Conservation (phyloP, 2,329 filamentous ascomycete species). For the Colletotrichum horii region DNA sequence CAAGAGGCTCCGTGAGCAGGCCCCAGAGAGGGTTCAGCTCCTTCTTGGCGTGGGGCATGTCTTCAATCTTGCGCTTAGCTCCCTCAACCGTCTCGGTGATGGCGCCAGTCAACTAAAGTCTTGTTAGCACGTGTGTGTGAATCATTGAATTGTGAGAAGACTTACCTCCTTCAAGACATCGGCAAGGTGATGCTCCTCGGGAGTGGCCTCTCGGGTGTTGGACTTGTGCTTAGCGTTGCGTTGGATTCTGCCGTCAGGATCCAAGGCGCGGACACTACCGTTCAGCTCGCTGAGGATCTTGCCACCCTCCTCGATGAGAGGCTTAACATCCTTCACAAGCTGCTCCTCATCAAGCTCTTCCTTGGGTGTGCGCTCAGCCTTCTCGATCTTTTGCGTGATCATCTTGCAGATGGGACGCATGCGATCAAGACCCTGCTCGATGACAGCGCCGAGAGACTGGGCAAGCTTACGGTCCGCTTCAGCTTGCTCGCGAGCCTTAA, state of each 20-base stretch:
- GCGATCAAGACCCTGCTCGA: slow-evolving; percentile 81
- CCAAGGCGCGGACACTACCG: slow-evolving; percentile 83
- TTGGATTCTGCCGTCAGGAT: slow-evolving; percentile 86
- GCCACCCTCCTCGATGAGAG: slow-evolving; percentile 85
- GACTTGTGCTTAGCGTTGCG: slow-evolving; percentile 84
- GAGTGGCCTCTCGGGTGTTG: slow-evolving; percentile 75
- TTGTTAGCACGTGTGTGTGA: not conserved
- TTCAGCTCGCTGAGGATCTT: slow-evolving; percentile 87
- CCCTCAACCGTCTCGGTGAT: slow-evolving; percentile 86
- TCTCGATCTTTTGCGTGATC: slow-evolving; percentile 85
- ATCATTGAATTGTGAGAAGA: not conserved
- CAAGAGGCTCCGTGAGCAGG: slow-evolving; percentile 81
- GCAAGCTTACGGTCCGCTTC: slow-evolving; percentile 78
- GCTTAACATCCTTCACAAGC: slow-evolving; percentile 84
- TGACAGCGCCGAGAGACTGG: slow-evolving; percentile 72
- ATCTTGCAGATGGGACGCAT: slow-evolving; percentile 85
- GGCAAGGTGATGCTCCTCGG: slow-evolving; percentile 84
- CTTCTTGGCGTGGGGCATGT: slow-evolving; percentile 95
- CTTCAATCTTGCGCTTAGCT: slow-evolving; percentile 85
- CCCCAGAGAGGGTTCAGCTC: slow-evolving; percentile 90
- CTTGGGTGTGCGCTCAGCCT: slow-evolving; percentile 79
- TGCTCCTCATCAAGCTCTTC: slow-evolving; percentile 91
- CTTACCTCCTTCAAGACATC: slow-evolving; percentile 79
- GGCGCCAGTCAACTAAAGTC: slow-evolving; percentile 70
- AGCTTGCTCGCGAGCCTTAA: slow-evolving; percentile 62